These are phyloP conservation scores for Talaromyces ruber DNA, from an alignment of 495 filamentous ascomycete genomes.

Conservation along the genomic window DNA sequence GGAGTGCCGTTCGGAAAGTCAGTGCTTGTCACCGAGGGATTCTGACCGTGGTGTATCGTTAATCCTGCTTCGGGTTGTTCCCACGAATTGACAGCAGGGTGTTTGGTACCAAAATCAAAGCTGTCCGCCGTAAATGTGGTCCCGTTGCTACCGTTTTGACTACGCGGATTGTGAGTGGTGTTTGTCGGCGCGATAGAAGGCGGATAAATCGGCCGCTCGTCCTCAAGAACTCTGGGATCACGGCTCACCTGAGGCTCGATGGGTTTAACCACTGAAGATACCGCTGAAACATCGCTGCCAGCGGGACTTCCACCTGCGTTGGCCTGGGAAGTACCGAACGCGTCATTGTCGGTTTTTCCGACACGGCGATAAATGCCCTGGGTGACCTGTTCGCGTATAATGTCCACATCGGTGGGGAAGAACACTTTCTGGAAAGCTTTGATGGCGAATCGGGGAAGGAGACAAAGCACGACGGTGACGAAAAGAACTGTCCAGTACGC, in stretches of 20 bases:
- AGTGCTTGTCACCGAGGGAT: slow-evolving; percentile 52
- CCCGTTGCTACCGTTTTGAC: slow-evolving; percentile 87
- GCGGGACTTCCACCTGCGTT: slow-evolving; percentile 17
- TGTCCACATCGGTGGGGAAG: slow-evolving; percentile 87
- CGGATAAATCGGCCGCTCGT: slow-evolving; percentile 82
- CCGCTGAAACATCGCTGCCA: slow-evolving; percentile 34
- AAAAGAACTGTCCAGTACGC: slow-evolving; percentile 81
- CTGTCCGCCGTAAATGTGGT: slow-evolving; percentile 79
- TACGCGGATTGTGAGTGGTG: slow-evolving; percentile 73
- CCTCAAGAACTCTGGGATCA: slow-evolving; percentile 62
- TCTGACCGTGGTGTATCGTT: slow-evolving; percentile 56
- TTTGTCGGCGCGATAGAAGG: slow-evolving; percentile 70
- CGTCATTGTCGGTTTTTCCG: slow-evolving; percentile 45
- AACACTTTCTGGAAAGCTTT: slow-evolving; percentile 90
- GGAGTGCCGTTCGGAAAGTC: slow-evolving; percentile 87
- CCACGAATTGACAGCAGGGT: slow-evolving; percentile 11
- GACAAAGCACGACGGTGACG: slow-evolving; percentile 64
- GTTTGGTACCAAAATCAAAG: slow-evolving; percentile 28
- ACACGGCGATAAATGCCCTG: slow-evolving; percentile 66
- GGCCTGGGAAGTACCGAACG: slow-evolving; percentile 21
- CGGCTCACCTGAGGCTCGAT: slow-evolving; percentile 46
- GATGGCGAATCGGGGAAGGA: slow-evolving; percentile 76
- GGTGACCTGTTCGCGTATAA: slow-evolving; percentile 85
- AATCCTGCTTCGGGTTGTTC: slow-evolving; percentile 47
- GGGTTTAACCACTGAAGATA: slow-evolving; percentile 57